Evolutionary conservation across 163 green algal genomes (phyloP), one percentile per base, ranked within the genome.

Genomic region (Scenedesmus sp.): DNA sequence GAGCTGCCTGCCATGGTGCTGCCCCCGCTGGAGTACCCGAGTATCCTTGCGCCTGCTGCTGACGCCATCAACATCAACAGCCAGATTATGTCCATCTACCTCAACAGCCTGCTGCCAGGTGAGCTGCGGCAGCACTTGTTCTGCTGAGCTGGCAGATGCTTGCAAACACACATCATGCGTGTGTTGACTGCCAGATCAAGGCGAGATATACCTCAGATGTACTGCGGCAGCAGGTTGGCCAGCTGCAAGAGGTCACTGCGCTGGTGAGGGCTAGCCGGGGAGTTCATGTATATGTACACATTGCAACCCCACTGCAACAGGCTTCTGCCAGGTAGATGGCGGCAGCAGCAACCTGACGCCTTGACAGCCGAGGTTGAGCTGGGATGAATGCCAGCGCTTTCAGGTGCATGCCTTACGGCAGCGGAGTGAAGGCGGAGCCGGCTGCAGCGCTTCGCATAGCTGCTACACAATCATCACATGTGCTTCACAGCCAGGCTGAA

Each of bases 11-110:
- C 87, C 0, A 55, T 93, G 86, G 94, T 97, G 82, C 92, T 97
- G 20, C 94, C 93, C 13, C 95, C 95, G 9, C 92, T 96, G 7
- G 89, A 88, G 55, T 96, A 96, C 87, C 93, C 94, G 15, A 84
- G 88, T 12, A 96, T 99, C 34, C 95, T 99, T 54, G 94, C 94
- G 15, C 92, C 96, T 1, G 94, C 83, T 46, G 94, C 95, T 0
- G 92, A 96, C 1, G 60, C 12, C 18, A 97, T 99, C 92, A 99
- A 99, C 95, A 96, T 99, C 79, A 99, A 99, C 92, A 74, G 89
- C 34, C 84, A 93, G 12, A 97, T 99, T 79, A 95, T 98, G 95
- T 34, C 92, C 2, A 94, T 99, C 87, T 99, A 99, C 95, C 77
- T 99, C 60, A 62, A 97, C 20, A 94, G 96, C 20, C 95, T 99